These are phyloP conservation scores for Trifolium pratense DNA, from an alignment of 306 rosid species.

Conservation along the genomic window DNA sequence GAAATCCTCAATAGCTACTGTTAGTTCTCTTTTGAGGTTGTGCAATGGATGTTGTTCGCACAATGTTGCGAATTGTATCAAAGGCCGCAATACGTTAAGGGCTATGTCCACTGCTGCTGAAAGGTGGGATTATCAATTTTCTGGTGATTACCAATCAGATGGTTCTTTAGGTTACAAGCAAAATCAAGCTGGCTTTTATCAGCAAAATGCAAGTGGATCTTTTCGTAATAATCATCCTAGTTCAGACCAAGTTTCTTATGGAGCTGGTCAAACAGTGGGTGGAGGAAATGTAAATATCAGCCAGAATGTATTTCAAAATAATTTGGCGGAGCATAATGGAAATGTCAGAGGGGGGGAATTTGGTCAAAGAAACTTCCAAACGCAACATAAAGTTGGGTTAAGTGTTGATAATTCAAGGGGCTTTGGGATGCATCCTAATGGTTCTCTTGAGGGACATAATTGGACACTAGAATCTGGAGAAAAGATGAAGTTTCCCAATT, in stretches of 20 bases:
- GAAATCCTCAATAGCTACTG: constrained; percentile 36
- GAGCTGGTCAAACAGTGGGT: not conserved
- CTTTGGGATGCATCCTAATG: constrained; percentile 25
- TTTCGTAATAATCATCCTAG: constrained; percentile 34
- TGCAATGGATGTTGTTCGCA: constrained; percentile 21
- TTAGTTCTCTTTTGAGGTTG: constrained; percentile 40
- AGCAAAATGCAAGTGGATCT: constrained; percentile 21
- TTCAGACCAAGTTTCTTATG: not conserved
- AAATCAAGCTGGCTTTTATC: constrained; percentile 38
- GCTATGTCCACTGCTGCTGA: constrained; percentile 50
- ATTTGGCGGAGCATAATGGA: constrained; percentile 23
- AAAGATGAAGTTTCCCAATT: constrained; percentile 42
- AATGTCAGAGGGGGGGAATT: constrained; percentile 11
- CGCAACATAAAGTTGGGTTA: constrained; percentile 33
- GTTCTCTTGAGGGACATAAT: constrained; percentile 33
- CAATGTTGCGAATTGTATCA: constrained; percentile 17
- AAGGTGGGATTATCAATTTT: constrained; percentile 44
- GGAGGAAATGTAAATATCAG: constrained; percentile 1
- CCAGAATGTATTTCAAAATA: constrained; percentile 8
- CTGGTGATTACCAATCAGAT: constrained; percentile 37
- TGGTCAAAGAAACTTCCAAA: constrained; percentile 10
- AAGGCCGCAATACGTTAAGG: constrained; percentile 42
- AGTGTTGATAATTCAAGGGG: constrained; percentile 37
- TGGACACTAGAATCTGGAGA: constrained; percentile 41
- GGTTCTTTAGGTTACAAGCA: constrained; percentile 45